These are phyloP conservation scores for Orychophragmus violaceus DNA, from an alignment of 345 rosid species.

Conservation along the genomic window DNA sequence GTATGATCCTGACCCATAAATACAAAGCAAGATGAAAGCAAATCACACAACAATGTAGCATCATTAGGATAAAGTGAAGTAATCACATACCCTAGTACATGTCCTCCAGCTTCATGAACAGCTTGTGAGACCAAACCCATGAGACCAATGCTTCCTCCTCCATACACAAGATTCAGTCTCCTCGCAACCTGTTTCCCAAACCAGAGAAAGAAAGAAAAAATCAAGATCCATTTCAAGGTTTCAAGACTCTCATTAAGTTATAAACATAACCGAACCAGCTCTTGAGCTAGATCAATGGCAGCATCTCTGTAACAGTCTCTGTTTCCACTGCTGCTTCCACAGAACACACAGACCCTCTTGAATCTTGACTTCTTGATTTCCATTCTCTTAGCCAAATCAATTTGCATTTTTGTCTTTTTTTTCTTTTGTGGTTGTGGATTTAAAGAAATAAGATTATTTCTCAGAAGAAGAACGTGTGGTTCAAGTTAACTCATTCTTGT, in stretches of 20 bases:
- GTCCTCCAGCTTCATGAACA: slow-evolving; percentile 74
- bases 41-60: slow-evolving; percentile 8
- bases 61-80: neutral
- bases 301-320: slow-evolving; percentile 75
- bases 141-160: slow-evolving; percentile 92
- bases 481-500: slow-evolving; percentile 28
- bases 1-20: slow-evolving; percentile 57
- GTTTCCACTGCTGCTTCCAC: slow-evolving; percentile 85
- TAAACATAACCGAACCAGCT: slow-evolving; percentile 41
- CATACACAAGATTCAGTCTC: slow-evolving; percentile 81
- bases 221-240: slow-evolving; percentile 3
- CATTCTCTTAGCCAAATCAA: slow-evolving; percentile 5
- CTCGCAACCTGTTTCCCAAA: slow-evolving; percentile 45
- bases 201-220: neutral
- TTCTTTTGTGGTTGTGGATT: neutral
- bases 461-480: slow-evolving; percentile 15
- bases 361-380: slow-evolving; percentile 50
- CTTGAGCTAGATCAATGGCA: slow-evolving; percentile 71
- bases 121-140: slow-evolving; percentile 92
- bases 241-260: neutral
- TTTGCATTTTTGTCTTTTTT: neutral
- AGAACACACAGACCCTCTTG: slow-evolving; percentile 73
- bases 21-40: neutral
- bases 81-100: slow-evolving; percentile 87
- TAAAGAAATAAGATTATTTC: neutral